These are phyloP conservation scores for Medicago ruthenica DNA, from an alignment of 306 rosid species.

Conservation along the genomic window DNA sequence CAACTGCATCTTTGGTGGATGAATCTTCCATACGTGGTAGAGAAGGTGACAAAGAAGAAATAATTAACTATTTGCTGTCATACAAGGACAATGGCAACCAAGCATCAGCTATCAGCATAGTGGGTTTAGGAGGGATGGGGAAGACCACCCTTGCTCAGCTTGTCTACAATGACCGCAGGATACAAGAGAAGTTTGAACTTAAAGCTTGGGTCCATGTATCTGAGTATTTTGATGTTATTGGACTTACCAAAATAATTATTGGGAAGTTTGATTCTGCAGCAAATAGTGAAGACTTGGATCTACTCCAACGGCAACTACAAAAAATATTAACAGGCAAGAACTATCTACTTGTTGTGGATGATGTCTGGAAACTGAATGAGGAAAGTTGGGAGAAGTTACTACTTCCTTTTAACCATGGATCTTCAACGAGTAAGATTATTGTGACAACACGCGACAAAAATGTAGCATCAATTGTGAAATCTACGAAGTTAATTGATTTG, in stretches of 20 bases:
- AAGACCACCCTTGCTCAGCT: conserved; percentile 41
- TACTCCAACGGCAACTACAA: background rate
- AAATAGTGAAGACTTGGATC: background rate
- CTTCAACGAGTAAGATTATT: background rate
- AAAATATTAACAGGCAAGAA: background rate
- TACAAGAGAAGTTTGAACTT: background rate
- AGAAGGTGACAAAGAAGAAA: background rate
- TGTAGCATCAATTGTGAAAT: background rate
- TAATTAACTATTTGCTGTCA: background rate
- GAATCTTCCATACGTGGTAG: conserved; percentile 32
- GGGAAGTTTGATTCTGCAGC: background rate
- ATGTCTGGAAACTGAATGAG: background rate
- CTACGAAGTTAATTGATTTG: background rate
- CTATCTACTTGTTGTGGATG: background rate
- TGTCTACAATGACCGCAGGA: background rate
- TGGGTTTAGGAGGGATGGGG: conserved; percentile 13
- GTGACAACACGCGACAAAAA: background rate
- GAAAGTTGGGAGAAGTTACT: background rate
- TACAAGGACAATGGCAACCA: background rate
- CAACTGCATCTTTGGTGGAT: conserved; percentile 36
- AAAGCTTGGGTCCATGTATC: conserved; percentile 10
- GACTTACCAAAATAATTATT: background rate
- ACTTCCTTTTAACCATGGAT: background rate
- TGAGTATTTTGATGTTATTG: background rate
- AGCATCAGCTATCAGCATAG: background rate